Evolutionary conservation across 2,329 filamentous ascomycete genomes (phyloP).

Genomic region (Ophiosphaerella korrae): DNA sequence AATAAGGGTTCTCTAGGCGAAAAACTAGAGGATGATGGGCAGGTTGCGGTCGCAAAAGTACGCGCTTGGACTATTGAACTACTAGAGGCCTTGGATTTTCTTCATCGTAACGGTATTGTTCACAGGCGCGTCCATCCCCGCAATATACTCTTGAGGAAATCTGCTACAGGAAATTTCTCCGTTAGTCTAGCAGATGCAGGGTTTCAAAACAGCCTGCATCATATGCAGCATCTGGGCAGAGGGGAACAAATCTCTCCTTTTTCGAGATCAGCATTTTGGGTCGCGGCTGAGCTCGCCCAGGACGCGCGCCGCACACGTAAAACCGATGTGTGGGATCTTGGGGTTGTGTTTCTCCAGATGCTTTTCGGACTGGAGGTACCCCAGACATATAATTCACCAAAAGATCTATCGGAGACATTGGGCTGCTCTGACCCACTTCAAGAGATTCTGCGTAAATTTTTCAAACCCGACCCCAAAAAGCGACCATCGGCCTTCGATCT

Average conservation of each 20-base stretch:
- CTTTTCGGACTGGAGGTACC: slow-evolving; percentile 81
- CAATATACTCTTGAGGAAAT: slow-evolving; percentile 79
- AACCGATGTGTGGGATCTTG: slow-evolving; percentile 94
- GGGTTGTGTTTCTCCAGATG: slow-evolving; percentile 91
- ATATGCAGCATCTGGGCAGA: slow-evolving; percentile 60
- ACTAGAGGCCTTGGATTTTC: slow-evolving; percentile 83
- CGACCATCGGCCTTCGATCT: slow-evolving; percentile 80
- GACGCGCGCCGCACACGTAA: slow-evolving; percentile 67
- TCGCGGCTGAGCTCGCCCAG: slow-evolving; percentile 75
- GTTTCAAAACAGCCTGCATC: slow-evolving; percentile 71
- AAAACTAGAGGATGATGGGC: slow-evolving; percentile 77
- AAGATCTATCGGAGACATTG: slow-evolving; percentile 71
- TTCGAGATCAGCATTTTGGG: slow-evolving; percentile 80
- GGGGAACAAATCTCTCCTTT: slow-evolving; percentile 60
- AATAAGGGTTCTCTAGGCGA: slow-evolving; percentile 84
- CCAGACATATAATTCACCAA: slow-evolving; percentile 78
- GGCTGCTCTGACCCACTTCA: slow-evolving; percentile 75
- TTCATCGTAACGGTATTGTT: slow-evolving; percentile 81
- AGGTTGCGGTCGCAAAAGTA: slow-evolving; percentile 73
- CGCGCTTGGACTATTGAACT: slow-evolving; percentile 91
- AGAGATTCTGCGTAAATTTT: slow-evolving; percentile 82
- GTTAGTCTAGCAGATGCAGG: slow-evolving; percentile 77
- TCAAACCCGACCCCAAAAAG: slow-evolving; percentile 82
- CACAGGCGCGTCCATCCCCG: slow-evolving; percentile 82
- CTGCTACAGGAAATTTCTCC: slow-evolving; percentile 66